Conservation (phyloP, 148 eudicot genomes). For the Fagopyrum homotropicum region DNA sequence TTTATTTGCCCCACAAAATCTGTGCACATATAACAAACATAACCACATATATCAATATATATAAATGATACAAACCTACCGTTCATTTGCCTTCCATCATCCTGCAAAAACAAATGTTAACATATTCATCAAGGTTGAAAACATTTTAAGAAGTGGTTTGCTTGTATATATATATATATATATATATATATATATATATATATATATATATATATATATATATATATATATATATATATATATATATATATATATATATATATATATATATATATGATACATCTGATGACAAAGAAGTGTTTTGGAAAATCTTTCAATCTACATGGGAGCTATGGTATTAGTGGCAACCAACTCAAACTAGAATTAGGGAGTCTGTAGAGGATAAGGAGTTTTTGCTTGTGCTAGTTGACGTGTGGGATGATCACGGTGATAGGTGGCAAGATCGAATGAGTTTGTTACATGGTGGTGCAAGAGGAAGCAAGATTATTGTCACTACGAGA, state of each 20-base stretch:
- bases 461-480: background rate
- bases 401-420: conserved; percentile 1
- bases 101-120: too few species aligned
- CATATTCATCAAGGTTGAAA: too few species aligned
- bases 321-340: background rate
- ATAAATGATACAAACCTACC: too few species aligned
- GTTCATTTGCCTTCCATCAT: too few species aligned
- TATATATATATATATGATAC: background rate
- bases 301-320: background rate
- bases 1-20: too few species aligned
- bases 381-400: background rate
- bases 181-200: too few species aligned
- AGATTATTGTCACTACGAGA: background rate
- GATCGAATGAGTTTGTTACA: background rate
- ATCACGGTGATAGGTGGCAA: background rate
- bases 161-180: too few species aligned
- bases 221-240: too few species aligned
- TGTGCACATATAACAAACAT: too few species aligned
- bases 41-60: too few species aligned
- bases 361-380: background rate
- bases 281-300: background rate
- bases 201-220: too few species aligned
- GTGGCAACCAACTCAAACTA: background rate
- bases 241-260: background rate
- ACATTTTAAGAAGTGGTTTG: too few species aligned